Evolutionary conservation across 1,139 yeast genomes (phyloP).

Genomic region (Pichia sp.): DNA sequence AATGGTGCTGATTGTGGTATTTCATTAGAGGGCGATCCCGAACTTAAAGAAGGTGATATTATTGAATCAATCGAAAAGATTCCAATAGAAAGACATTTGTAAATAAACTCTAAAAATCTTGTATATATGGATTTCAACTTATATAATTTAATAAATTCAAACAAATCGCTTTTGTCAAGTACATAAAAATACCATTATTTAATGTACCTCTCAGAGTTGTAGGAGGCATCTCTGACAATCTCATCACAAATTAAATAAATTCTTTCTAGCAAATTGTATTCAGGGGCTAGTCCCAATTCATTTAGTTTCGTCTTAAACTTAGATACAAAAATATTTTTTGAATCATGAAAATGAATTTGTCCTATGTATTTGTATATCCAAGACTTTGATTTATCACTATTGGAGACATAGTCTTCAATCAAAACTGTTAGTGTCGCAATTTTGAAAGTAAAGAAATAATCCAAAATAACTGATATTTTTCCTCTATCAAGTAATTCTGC

Average conservation of each 20-base stretch:
- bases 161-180: too few relatives aligned
- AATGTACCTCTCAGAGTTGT: slow-evolving; percentile 10
- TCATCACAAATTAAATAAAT: slow-evolving; percentile 1
- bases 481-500: slow-evolving; percentile 17
- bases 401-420: not conserved
- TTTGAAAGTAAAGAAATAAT: slow-evolving; percentile 11
- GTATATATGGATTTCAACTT: slow-evolving; percentile 4
- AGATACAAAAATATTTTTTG: slow-evolving; percentile 9
- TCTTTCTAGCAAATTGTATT: not conserved
- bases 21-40: slow-evolving; percentile 64
- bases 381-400: not conserved
- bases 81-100: slow-evolving; percentile 63
- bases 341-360: slow-evolving; percentile 21
- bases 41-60: slow-evolving; percentile 56
- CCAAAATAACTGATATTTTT: slow-evolving; percentile 15
- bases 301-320: not conserved
- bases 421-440: not conserved
- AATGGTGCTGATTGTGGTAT: slow-evolving; percentile 92
- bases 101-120: slow-evolving; percentile 17
- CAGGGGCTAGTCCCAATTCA: not conserved
- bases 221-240: slow-evolving; percentile 3
- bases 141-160: too few relatives aligned
- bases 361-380: slow-evolving; percentile 15
- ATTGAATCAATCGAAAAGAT: slow-evolving; percentile 71
- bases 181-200: too few relatives aligned